phyloP scores from a whole-genome alignment of 2,329 filamentous ascomycete genomes.

The Clonostachys rosea region DNA sequence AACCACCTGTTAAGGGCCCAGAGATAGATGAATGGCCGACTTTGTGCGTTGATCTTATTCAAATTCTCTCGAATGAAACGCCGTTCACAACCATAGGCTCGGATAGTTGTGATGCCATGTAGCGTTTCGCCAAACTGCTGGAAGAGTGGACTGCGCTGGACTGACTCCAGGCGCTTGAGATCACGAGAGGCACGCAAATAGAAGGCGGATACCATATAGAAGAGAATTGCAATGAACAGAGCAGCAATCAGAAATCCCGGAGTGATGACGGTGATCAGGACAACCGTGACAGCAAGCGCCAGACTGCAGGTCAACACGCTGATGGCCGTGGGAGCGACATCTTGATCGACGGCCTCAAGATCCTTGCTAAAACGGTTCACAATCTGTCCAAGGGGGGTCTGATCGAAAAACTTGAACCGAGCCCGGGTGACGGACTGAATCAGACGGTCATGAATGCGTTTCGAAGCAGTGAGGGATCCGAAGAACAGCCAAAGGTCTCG shows the following conservation, averaged over 20 bases:
- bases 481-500: constrained; percentile 88
- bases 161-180: constrained; percentile 89
- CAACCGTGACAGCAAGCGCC: constrained; percentile 75
- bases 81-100: constrained; percentile 90
- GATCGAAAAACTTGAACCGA: constrained; percentile 96
- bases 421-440: constrained; percentile 79
- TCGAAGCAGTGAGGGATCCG: constrained; percentile 84
- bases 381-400: constrained; percentile 89
- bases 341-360: constrained; percentile 89
- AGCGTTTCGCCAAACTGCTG: constrained; percentile 97
- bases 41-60: constrained; percentile 80
- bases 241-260: constrained; percentile 87
- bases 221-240: constrained; percentile 77
- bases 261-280: constrained; percentile 83
- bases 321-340: constrained; percentile 89
- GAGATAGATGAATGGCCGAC: constrained; percentile 89
- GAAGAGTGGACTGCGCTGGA: constrained; percentile 91
- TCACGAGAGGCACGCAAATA: constrained; percentile 93
- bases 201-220: constrained; percentile 77
- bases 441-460: constrained; percentile 73
- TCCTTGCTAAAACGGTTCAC: constrained; percentile 99
- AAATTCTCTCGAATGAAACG: constrained; percentile 93
- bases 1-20: constrained; percentile 98
- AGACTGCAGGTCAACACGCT: constrained; percentile 61
- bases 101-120: constrained; percentile 91